Percentiles rank a stretch among this genome's conserved stretches.
phyloP scores from a whole-genome alignment of 208 protist genomes.

The Trypanosoma rangeli region DNA sequence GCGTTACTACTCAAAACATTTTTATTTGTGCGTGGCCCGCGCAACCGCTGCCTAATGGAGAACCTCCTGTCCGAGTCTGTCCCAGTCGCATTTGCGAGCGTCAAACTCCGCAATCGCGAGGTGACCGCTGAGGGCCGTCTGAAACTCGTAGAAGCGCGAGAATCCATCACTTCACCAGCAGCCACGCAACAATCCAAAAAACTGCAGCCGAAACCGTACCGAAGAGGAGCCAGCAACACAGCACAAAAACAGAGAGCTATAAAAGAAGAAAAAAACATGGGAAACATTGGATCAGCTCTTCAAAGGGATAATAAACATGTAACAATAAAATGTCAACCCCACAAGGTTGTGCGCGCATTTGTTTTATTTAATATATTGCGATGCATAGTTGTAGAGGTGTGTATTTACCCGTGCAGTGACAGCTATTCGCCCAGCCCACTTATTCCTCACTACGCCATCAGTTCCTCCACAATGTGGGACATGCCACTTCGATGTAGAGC shows the following conservation, averaged over 20 bases:
- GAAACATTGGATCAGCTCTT: not conserved
- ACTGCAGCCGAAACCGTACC: not conserved
- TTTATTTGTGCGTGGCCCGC: not conserved
- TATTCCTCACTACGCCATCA: not conserved
- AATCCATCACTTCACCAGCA: not conserved
- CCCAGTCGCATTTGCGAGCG: not conserved
- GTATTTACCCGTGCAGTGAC: not conserved
- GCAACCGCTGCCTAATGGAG: not conserved
- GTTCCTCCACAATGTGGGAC: slow-evolving; percentile 11
- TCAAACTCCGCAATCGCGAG: not conserved
- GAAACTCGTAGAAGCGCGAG: not conserved
- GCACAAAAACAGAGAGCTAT: not conserved
- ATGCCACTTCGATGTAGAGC: slow-evolving; percentile 37
- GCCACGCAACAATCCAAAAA: not conserved
- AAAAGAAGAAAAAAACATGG: slow-evolving; percentile 7
- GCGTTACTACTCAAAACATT: not conserved
- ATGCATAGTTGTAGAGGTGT: slow-evolving; percentile 1
- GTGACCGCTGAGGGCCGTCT: not conserved
- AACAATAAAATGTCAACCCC: not conserved
- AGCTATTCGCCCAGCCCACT: not conserved
- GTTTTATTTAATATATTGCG: not conserved
- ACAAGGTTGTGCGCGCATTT: not conserved
- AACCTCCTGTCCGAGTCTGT: not conserved
- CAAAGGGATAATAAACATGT: not conserved
- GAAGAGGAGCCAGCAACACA: not conserved